Evolutionary conservation across 768 basidiomycete genomes (phyloP).

Genomic region (Phlegmacium glaucopus): DNA sequence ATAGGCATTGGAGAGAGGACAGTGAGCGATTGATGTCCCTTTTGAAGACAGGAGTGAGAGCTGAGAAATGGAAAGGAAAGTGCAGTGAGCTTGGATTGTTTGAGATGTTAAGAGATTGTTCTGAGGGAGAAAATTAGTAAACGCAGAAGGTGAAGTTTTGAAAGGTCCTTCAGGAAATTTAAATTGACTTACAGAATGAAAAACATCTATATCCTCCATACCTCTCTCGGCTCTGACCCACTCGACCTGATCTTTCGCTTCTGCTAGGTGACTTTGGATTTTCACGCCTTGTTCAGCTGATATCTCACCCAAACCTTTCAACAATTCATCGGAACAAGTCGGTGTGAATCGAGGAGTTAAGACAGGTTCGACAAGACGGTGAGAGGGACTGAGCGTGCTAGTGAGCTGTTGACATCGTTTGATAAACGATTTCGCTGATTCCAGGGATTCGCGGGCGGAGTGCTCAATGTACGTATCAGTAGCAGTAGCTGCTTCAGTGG

Average conservation of each 20-base stretch:
- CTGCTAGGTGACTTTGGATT: slow-evolving; percentile 83
- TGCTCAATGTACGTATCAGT: slow-evolving; percentile 71
- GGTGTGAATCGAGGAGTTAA: slow-evolving; percentile 90
- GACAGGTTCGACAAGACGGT: slow-evolving; percentile 70
- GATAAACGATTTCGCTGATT: slow-evolving; percentile 55
- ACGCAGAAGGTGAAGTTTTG: not conserved
- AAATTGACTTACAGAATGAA: slow-evolving; percentile 53
- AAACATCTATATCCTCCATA: slow-evolving; percentile 70
- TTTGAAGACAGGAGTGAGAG: slow-evolving; percentile 45
- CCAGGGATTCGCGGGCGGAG: slow-evolving; percentile 45
- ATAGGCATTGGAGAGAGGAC: slow-evolving; percentile 87
- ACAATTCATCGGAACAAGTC: slow-evolving; percentile 74
- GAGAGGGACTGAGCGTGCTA: slow-evolving; percentile 38
- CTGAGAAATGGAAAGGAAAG: slow-evolving; percentile 57
- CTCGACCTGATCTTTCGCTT: slow-evolving; percentile 71
- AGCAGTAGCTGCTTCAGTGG: slow-evolving; percentile 58
- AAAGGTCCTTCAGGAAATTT: not conserved
- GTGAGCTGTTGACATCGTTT: slow-evolving; percentile 41
- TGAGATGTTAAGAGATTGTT: slow-evolving; percentile 54
- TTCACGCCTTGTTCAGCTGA: slow-evolving; percentile 42
- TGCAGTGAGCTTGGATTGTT: slow-evolving; percentile 88
- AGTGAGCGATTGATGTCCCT: slow-evolving; percentile 75
- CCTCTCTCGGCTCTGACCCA: slow-evolving; percentile 63
- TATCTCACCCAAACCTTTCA: slow-evolving; percentile 58
- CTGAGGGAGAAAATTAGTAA: slow-evolving; percentile 31